phyloP scores from a whole-genome alignment of 2,329 filamentous ascomycete species.

The Paracoccidioides brasiliensis region DNA sequence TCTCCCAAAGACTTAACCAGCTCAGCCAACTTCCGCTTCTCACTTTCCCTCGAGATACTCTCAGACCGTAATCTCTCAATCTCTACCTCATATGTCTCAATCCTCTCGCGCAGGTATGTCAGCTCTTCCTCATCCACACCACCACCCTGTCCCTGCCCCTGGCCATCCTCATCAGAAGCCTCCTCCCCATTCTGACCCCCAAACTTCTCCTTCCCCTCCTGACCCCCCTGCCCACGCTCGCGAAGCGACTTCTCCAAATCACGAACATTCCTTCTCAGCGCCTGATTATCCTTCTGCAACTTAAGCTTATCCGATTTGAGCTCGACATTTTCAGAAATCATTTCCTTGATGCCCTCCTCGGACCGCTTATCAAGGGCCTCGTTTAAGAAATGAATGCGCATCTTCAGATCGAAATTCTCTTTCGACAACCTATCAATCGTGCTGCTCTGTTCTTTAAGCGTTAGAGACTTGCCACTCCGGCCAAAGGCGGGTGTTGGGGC shows the following conservation, averaged over 20 bases:
- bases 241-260: conserved; percentile 72
- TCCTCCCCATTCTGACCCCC: conserved; percentile 32
- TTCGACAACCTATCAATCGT: conserved; percentile 94
- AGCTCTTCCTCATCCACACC: conserved; percentile 72
- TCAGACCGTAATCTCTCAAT: conserved; percentile 74
- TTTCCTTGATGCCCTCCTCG: conserved; percentile 92
- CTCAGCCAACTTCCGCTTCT: conserved; percentile 76
- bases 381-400: conserved; percentile 94
- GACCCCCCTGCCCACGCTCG: conserved; percentile 39
- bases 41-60: conserved; percentile 62
- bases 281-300: conserved; percentile 80
- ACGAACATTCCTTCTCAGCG: conserved; percentile 64
- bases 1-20: conserved; percentile 56
- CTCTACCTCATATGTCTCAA: conserved; percentile 71
- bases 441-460: conserved; percentile 91
- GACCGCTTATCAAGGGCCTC: conserved; percentile 86
- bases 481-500: conserved; percentile 37
- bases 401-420: conserved; percentile 94
- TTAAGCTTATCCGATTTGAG: conserved; percentile 82
- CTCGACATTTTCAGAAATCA: conserved; percentile 95
- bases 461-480: conserved; percentile 57
- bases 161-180: conserved; percentile 31
- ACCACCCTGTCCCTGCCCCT: conserved; percentile 31
- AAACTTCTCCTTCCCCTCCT: conserved; percentile 25
- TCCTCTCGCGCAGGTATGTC: conserved; percentile 65